Evolutionary conservation across 352 stramenopile genomes (phyloP).

Genomic region (Blastocystis hominis): DNA sequence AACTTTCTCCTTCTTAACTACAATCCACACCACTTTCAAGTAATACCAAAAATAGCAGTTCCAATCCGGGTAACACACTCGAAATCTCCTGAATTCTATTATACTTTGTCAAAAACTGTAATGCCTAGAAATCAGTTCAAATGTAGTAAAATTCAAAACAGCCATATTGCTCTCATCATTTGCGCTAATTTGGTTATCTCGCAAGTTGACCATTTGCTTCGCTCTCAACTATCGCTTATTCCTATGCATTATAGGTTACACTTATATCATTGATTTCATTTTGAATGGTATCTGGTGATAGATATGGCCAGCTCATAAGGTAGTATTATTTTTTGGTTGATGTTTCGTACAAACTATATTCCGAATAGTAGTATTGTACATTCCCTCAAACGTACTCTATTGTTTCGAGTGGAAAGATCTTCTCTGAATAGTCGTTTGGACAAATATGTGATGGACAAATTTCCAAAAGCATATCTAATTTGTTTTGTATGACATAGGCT

Average conservation of each 20-base stretch:
- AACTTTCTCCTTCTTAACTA: not conserved
- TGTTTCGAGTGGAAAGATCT: not conserved
- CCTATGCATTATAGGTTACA: not conserved
- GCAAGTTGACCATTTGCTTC: not conserved
- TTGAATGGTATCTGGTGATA: not conserved
- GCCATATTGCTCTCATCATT: too few relatives aligned
- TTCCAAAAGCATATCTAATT: not conserved
- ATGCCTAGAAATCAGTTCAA: not conserved
- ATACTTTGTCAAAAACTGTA: not conserved
- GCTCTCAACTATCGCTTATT: not conserved
- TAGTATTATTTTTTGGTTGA: too few relatives aligned
- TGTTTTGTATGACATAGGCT: not conserved
- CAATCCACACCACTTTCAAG: not conserved
- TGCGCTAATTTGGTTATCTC: not conserved
- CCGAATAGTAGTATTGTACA: too few relatives aligned
- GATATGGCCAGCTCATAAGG: not conserved
- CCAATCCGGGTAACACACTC: not conserved
- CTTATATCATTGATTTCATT: not conserved
- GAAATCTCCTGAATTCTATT: not conserved
- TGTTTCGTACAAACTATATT: too few relatives aligned
- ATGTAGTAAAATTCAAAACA: too few relatives aligned
- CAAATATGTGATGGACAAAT: slow-evolving; percentile 45
- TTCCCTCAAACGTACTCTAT: too few relatives aligned
- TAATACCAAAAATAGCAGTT: not conserved
- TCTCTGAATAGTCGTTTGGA: slow-evolving; percentile 1